Base-by-base conservation (phyloP, 306 rosid species). In the Neltuma alba region DNA sequence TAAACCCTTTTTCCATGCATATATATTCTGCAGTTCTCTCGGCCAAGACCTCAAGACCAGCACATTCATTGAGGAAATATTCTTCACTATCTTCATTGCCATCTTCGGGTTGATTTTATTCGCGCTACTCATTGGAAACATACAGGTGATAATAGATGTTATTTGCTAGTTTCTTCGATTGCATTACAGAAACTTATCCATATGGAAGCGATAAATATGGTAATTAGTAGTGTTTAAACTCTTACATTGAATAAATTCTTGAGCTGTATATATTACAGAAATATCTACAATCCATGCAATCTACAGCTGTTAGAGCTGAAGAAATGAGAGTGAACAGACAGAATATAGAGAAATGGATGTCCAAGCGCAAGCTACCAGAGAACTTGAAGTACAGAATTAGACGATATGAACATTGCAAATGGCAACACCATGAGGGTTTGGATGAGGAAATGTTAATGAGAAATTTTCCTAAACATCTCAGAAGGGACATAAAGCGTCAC, bases 301-400 rank as follows among this genome's bases (percentile, higher is more conserved):
- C 31, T 23, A 23, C 15, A 58, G 84, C 93, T 21, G 86, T 83
- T 28, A 92, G 94, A 85, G 75, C 89, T 37, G 97, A 94, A 85
- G 93, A 94, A 80, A 92, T 92, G 97, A 83, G 92, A 80, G 41
- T 87, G 55, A 88, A 84, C 80, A 89, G 87, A 6, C 25, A 6
- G 38, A 92, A 94, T 57, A 89, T 91, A 1, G 97, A 50, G 81
- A 90, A 84, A 70, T 95, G 99, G 99, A 92, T 92, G 99, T 50
- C 94, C 38, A 92, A 85, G 70, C 91, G 97, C 7, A 83, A 87
- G 96, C 89, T 55, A 11, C 96, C 98, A 0, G 87, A 72, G 54
- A 1, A 33, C 10, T 71, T 95, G 80, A 95, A 68, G 85, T 76
- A 87, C 48, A 91, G 97, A 62, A 84, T 91, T 27, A 85, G 95